Evolutionary conservation across 305 asterid genomes (phyloP), one percentile per base, ranked within the genome.

Genomic region (Coffea humblotiana): DNA sequence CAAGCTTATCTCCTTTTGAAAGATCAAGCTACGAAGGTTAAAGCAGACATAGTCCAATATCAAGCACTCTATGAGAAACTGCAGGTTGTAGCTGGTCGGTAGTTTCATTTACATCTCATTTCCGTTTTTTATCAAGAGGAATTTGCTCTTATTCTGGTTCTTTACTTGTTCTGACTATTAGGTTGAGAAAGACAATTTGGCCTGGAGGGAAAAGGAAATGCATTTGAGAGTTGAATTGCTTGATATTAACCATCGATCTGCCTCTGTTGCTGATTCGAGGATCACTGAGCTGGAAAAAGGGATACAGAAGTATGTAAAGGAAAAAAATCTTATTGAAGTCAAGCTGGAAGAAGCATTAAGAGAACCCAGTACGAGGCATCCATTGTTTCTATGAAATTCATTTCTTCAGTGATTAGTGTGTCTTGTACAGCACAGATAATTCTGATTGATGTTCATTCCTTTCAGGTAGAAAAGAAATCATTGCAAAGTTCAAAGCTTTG

Each of bases 391-490:
- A 71, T 66, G 35, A 63, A 56, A 69, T 78, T 47, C 8, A 12
- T 25, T 35, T 12, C 72, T 12, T 48, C 11, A 58, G 58, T 32
- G 70, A 29, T 21, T 63, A 19, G 5, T 23, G 9, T 69, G n/a
- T 35, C 74, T 75, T 63, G 63, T 75, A 58, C 56, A 74, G 56
- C 66, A 72, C 21, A 13, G 60, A 56, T 65, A 32, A 45, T 70
- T 74, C 29, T 77, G 40, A 48, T 70, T 61, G 67, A 52, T 77
- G 66, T 37, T 47, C 71, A 49, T 83, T 81, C 75, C 70, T 87
- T 83, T 78, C 92, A 96, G 99, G 98, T 71, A 88, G 99, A 89
- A 94, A 92, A 82, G 97, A 96, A 82, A 91, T 94, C 61, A 93
- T 94, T 83, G 90, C 90, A 6, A 90, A 91, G 88, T 96, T 96